A percentile compares a stretch with the other conserved stretches of the same genome.
phyloP scores from a whole-genome alignment of 2,329 filamentous ascomycete genomes.

The Leptodontidium sp. region DNA sequence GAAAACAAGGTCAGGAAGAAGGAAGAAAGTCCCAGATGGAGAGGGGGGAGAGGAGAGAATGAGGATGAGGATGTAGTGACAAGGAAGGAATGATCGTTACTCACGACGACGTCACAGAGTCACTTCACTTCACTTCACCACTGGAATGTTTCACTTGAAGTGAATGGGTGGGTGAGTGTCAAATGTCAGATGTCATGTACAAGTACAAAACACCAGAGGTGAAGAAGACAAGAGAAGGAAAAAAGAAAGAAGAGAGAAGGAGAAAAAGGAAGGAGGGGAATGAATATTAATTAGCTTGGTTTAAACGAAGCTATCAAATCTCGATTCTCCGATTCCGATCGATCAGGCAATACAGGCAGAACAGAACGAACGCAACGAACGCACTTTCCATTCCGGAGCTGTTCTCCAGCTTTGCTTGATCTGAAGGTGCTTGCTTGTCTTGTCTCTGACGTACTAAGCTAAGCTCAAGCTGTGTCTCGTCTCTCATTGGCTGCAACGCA shows the following conservation, averaged over 20 bases:
- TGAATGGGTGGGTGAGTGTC: neutral
- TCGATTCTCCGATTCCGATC: neutral
- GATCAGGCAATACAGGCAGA: conserved; percentile 11
- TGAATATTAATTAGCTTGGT: neutral
- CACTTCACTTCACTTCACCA: neutral
- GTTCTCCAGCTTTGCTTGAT: too few species aligned
- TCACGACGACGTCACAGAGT: neutral
- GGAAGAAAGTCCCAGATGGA: neutral
- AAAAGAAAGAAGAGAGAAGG: conserved; percentile 10
- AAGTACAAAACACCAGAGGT: too few species aligned
- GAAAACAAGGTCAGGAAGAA: neutral
- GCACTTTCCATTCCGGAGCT: neutral
- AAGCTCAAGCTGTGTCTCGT: neutral
- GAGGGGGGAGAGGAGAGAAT: neutral
- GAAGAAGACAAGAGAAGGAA: neutral
- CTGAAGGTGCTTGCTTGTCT: too few species aligned
- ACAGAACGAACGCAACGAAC: neutral
- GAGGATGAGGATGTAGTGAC: neutral
- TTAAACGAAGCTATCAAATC: too few species aligned
- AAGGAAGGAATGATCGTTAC: conserved; percentile 4
- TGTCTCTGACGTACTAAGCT: neutral
- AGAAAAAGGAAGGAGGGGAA: neutral
- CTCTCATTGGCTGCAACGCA: neutral
- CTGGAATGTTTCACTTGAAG: neutral
- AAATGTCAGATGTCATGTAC: too few species aligned